Evolutionary conservation across 495 filamentous ascomycete species (phyloP), one percentile per base, ranked within the genome.

Genomic region (Bombardia bombarda): DNA sequence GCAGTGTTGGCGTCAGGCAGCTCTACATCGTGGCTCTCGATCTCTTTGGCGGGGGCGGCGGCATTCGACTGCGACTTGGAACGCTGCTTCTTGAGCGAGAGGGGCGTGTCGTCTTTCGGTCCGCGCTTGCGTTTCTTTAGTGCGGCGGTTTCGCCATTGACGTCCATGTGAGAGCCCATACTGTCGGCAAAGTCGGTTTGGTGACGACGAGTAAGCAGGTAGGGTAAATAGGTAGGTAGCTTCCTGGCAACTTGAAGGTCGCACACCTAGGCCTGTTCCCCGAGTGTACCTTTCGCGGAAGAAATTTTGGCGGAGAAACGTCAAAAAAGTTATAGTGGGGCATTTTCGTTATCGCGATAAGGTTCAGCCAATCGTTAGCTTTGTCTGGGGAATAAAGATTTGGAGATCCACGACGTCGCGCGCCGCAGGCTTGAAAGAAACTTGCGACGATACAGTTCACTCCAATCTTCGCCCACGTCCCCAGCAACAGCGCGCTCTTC

Each of bases 121-220:
- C 52, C 54, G 30, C 60, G 49, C 42, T 66, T 66, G 43, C 60
- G 35, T 42, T 61, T 61, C 32, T 63, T 66, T n/a, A 59, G 42
- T 4, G 51, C 34, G 20, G 56, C 62, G 7, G 50, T 55, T 4
- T 58, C 53, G 47, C 56, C 57, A 40, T 55, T 58, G 18, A 38
- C 38, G n/a, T 57, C n/a, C n/a, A n/a, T n/a, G n/a, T n/a, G n/a
- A n/a, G n/a, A n/a, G n/a, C n/a, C n/a, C n/a, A n/a, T n/a, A n/a
- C n/a, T n/a, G n/a, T n/a, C n/a, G n/a, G n/a, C n/a, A n/a, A n/a
- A n/a, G n/a, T n/a, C n/a, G n/a, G n/a, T n/a, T n/a, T n/a, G n/a
- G n/a, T n/a, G n/a, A n/a, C n/a, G n/a, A n/a, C n/a, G n/a, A n/a
- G n/a, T n/a, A 30, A 22, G 30, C 19, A 28, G 14, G 13, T 32